Evolutionary conservation across 352 stramenopile genomes (phyloP), one percentile per base, ranked within the genome.

Genomic region (Phytophthora cryptogea): DNA sequence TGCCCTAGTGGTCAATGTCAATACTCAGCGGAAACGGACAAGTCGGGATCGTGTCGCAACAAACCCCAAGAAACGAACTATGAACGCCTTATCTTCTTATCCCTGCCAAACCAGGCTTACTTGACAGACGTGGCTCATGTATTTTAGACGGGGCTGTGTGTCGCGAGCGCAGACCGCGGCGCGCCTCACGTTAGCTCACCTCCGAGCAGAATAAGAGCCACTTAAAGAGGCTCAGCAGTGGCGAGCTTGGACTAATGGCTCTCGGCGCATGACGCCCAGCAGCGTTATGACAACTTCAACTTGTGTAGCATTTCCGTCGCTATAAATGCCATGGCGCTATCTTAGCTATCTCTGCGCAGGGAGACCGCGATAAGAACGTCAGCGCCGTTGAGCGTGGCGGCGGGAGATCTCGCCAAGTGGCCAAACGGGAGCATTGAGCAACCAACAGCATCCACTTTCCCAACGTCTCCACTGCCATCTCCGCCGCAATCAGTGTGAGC

Each of bases 41-140:
- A n/a, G 33, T 54, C 47, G 47, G 20, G 11, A 45, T 32, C 17
- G 32, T 61, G 43, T 62, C 44, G 27, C 43, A 54, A 27, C 43
- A 16, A 32, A 55, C 26, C 20, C 39, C 32, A 23, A 51, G 54
- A 56, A 63, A 63, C 45, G 45, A 51, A 43, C 7, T 26, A 43
- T 13, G 37, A 23, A 28, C 37, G 36, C 26, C 40, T 47, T 47
- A 44, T 36, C 4, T 43, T 26, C 16, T 43, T 17, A 43, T 43
- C 37, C 16, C 13, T 26, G 36, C 14, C 2, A n/a, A 42, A 35
- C 31, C 31, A 7, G 31, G 20, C 20, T 23, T 23, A 2, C 33
- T 16, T 39, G 33, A 23, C 36, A 42, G 36, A 42, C 36, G 36
- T 23, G 36, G 14, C 36, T 8, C 36, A 10, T 4, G 31, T 10